These are phyloP conservation scores for Suillus fuscotomentosus DNA, from an alignment of 768 basidiomycete species.

Conservation along the genomic window DNA sequence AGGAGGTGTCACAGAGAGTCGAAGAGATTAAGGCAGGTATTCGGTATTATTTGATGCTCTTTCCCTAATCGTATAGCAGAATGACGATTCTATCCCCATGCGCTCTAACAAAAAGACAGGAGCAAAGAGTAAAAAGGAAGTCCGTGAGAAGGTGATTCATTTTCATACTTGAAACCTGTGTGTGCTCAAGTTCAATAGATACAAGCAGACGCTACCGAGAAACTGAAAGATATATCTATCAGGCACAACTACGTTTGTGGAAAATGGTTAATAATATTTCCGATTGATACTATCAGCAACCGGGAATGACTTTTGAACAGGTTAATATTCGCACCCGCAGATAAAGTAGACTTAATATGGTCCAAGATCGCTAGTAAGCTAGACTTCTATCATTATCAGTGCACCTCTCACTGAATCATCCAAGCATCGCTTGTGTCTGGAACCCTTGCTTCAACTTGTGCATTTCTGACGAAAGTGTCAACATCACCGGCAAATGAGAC, in stretches of 20 bases:
- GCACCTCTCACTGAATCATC: conserved; percentile 1
- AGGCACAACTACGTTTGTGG: conserved; percentile 55
- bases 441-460: conserved; percentile 57
- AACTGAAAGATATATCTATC: conserved; percentile 58
- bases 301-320: conserved; percentile 32
- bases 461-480: conserved; percentile 60
- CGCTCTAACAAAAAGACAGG: conserved; percentile 74
- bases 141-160: conserved; percentile 58
- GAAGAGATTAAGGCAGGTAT: conserved; percentile 56
- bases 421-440: conserved; percentile 67
- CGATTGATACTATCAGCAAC: not conserved
- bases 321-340: conserved; percentile 62
- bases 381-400: not conserved
- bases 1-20: conserved; percentile 53
- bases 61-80: conserved; percentile 36
- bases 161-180: not conserved
- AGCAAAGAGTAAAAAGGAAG: conserved; percentile 70
- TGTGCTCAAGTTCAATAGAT: conserved; percentile 34
- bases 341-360: conserved; percentile 68
- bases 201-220: conserved; percentile 56
- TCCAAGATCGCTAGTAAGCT: conserved; percentile 55
- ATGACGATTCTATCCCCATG: conserved; percentile 61
- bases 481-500: conserved; percentile 52
- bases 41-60: not conserved
- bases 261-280: conserved; percentile 54